Percentiles rank a stretch among this genome's conserved stretches.
These are phyloP conservation scores for Eucalyptus sp. DNA, from an alignment of 345 rosid species.

Conservation along the genomic window DNA sequence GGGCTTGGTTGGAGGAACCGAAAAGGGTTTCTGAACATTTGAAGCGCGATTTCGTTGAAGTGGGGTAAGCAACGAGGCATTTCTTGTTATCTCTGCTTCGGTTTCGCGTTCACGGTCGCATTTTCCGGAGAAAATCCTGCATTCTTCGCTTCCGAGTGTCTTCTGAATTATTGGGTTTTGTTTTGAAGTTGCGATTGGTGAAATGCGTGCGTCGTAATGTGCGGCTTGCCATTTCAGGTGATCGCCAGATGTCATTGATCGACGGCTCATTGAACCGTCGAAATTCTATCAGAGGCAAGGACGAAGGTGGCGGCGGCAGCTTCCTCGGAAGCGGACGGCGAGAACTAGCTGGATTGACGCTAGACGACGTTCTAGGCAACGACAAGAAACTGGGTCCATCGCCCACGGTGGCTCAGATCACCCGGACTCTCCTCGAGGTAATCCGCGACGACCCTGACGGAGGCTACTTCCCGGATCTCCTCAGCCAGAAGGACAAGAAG, in stretches of 20 bases:
- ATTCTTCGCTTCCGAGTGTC: not conserved
- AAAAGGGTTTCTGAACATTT: not conserved
- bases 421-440: conserved; percentile 42
- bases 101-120: not conserved
- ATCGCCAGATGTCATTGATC: conserved; percentile 31
- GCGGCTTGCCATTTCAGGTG: not conserved
- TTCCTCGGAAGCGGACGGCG: not conserved
- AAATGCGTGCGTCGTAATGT: not conserved
- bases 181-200: not conserved
- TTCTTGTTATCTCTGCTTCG: not conserved
- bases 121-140: not conserved
- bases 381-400: conserved; percentile 8
- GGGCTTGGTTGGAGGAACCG: not conserved
- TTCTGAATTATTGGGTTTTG: not conserved
- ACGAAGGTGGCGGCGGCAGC: not conserved
- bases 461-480: not conserved
- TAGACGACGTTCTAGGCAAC: conserved; percentile 17
- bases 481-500: conserved; percentile 40
- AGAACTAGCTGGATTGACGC: conserved; percentile 14
- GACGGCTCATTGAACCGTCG: conserved; percentile 3
- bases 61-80: not conserved
- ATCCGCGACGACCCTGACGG: conserved; percentile 40
- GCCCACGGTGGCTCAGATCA: conserved; percentile 3
- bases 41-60: not conserved
- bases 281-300: not conserved